A percentile compares a stretch with the other conserved stretches of the same genome.
These are phyloP conservation scores for Penicillium verhagenii DNA, from an alignment of 495 filamentous ascomycete genomes.

Conservation along the genomic window DNA sequence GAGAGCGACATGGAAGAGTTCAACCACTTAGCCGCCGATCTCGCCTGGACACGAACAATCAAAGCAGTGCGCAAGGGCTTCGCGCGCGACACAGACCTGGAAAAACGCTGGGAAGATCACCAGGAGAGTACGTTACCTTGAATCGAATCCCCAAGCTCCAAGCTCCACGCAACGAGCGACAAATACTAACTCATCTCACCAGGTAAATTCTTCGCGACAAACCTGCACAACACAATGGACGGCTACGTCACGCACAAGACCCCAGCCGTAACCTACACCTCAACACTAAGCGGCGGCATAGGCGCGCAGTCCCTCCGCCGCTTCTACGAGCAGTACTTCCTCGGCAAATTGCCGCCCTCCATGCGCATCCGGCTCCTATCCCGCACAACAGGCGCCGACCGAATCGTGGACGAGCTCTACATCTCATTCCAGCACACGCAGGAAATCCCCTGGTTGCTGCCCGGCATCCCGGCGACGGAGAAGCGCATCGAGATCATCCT, in stretches of 20 bases:
- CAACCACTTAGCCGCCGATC: slow-evolving; percentile 48
- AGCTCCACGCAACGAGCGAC: not conserved
- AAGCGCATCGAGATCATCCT: slow-evolving; percentile 67
- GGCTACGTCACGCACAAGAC: slow-evolving; percentile 49
- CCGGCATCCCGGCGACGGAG: slow-evolving; percentile 70
- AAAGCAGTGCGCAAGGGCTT: slow-evolving; percentile 55
- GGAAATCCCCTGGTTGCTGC: slow-evolving; percentile 77
- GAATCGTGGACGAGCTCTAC: slow-evolving; percentile 61
- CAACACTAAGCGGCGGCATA: slow-evolving; percentile 69
- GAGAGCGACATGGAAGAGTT: slow-evolving; percentile 52
- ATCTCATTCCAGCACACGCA: slow-evolving; percentile 67
- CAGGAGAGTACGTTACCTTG: slow-evolving; percentile 39
- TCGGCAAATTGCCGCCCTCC: slow-evolving; percentile 65
- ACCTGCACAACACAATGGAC: slow-evolving; percentile 48
- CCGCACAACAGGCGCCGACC: slow-evolving; percentile 61
- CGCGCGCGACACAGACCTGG: slow-evolving; percentile 56
- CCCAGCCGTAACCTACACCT: slow-evolving; percentile 56
- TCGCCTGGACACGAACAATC: slow-evolving; percentile 59
- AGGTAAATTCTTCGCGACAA: slow-evolving; percentile 50
- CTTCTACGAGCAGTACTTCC: slow-evolving; percentile 77
- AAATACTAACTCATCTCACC: not conserved
- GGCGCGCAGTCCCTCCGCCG: slow-evolving; percentile 61
- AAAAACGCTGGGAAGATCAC: slow-evolving; percentile 59
- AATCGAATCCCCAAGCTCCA: not conserved
- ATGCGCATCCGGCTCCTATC: slow-evolving; percentile 69